Evolutionary conservation across 352 stramenopile genomes (phyloP).

Genomic region (Phytophthora meadii): DNA sequence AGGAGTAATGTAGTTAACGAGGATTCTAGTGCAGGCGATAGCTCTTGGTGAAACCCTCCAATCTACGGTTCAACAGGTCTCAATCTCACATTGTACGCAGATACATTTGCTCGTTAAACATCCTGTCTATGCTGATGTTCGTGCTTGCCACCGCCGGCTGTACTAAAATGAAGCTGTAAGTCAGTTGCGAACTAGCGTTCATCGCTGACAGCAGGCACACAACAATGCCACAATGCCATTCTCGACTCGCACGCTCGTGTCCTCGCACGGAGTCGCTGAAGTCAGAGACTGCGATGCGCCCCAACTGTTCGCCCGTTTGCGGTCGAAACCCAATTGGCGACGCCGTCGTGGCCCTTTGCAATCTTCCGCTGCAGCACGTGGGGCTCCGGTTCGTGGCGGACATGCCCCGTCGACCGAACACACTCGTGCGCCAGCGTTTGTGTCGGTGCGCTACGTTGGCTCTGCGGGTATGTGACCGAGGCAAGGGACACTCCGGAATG

Average conservation of each 20-base stretch:
- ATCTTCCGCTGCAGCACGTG: slow-evolving; percentile 32
- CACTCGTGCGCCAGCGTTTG: slow-evolving; percentile 16
- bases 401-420: slow-evolving; percentile 21
- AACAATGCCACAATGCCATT: slow-evolving; percentile 26
- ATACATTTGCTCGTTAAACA: too few relatives aligned
- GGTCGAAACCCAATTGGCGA: slow-evolving; percentile 11
- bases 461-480: slow-evolving; percentile 1
- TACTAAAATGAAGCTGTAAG: background rate
- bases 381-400: slow-evolving; percentile 12
- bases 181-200: background rate
- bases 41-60: background rate
- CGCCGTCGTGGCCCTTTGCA: slow-evolving; percentile 15
- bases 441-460: slow-evolving; percentile 10
- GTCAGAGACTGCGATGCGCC: slow-evolving; percentile 7
- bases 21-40: background rate
- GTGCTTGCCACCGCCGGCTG: too few relatives aligned
- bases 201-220: slow-evolving; percentile 3
- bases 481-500: slow-evolving; percentile 23
- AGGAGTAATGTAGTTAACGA: background rate
- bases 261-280: slow-evolving; percentile 6
- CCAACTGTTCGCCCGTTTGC: slow-evolving; percentile 16
- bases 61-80: too few relatives aligned
- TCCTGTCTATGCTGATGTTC: too few relatives aligned
- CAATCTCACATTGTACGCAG: too few relatives aligned
- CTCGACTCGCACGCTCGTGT: slow-evolving; percentile 14